A percentile compares a stretch with the other conserved stretches of the same genome.
Conservation (phyloP, 75 land plant species). For the Selaginella tamariscina region DNA sequence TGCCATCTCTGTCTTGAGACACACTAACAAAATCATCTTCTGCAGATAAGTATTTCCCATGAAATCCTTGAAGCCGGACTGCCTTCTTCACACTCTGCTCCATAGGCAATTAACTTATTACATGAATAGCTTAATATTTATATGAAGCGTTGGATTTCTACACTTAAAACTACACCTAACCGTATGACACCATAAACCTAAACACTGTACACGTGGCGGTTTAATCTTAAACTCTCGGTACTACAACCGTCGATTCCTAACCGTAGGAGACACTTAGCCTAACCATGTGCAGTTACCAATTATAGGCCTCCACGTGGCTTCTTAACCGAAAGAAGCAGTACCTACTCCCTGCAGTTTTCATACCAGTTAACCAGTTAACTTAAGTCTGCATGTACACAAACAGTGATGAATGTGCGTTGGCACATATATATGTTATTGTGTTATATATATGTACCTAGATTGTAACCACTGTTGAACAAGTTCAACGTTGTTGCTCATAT, state of each 20-base stretch:
- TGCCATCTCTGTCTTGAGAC: not conserved
- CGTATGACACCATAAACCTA: too few species aligned
- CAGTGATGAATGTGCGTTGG: too few species aligned
- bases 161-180: not conserved
- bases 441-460: too few species aligned
- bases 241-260: not conserved
- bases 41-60: not conserved
- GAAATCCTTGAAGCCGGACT: slow-evolving; percentile 4
- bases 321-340: not conserved
- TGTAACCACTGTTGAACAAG: slow-evolving; percentile 53
- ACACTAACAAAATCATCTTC: slow-evolving; percentile 5
- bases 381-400: too few species aligned
- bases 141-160: not conserved
- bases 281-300: not conserved
- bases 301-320: not conserved
- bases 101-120: not conserved
- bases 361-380: not conserved
- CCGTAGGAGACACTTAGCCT: not conserved
- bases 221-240: not conserved
- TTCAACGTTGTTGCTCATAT: slow-evolving; percentile 57
- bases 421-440: too few species aligned
- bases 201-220: too few species aligned
- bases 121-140: not conserved
- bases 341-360: not conserved
- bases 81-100: not conserved